phyloP scores from a whole-genome alignment of 2,329 filamentous ascomycete species.

The Cordyceps javanica region DNA sequence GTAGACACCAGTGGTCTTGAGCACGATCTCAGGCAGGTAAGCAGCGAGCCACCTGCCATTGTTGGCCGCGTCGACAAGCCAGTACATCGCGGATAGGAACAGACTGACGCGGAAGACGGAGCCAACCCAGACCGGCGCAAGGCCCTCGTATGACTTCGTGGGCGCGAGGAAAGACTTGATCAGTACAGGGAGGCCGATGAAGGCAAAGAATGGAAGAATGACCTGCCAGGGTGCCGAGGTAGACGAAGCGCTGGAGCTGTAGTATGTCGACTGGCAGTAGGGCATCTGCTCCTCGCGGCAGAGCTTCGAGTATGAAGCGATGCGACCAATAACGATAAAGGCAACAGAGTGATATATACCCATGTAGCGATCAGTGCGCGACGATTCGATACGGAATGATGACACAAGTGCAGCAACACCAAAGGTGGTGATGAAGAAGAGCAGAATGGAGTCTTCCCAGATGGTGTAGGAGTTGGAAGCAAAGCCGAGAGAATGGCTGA shows the following conservation, averaged over 20 bases:
- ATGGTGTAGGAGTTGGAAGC: slow-evolving; percentile 98
- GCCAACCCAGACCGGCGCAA: slow-evolving; percentile 78
- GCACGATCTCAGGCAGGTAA: slow-evolving; percentile 44
- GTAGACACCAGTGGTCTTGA: slow-evolving; percentile 71
- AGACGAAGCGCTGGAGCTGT: slow-evolving; percentile 83
- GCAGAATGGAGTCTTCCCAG: slow-evolving; percentile 92
- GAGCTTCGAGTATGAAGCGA: slow-evolving; percentile 82
- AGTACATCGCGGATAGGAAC: slow-evolving; percentile 72
- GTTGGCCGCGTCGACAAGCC: slow-evolving; percentile 83
- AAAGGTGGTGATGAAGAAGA: slow-evolving; percentile 88
- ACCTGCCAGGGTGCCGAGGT: slow-evolving; percentile 92
- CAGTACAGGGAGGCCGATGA: slow-evolving; percentile 64
- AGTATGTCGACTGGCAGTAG: slow-evolving; percentile 91
- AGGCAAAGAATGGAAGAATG: slow-evolving; percentile 68
- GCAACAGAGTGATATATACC: slow-evolving; percentile 79
- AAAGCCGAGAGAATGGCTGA: slow-evolving; percentile 88
- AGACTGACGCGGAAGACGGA: slow-evolving; percentile 72
- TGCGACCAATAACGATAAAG: slow-evolving; percentile 71
- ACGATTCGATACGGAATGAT: slow-evolving; percentile 62
- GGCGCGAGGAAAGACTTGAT: slow-evolving; percentile 73
- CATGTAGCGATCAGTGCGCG: slow-evolving; percentile 61
- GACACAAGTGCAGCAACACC: slow-evolving; percentile 68
- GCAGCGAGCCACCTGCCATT: slow-evolving; percentile 72
- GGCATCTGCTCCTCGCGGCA: slow-evolving; percentile 99
- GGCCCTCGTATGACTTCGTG: slow-evolving; percentile 83